These are phyloP conservation scores for Globisporangium paddicum DNA, from an alignment of 352 stramenopile genomes.

Conservation along the genomic window DNA sequence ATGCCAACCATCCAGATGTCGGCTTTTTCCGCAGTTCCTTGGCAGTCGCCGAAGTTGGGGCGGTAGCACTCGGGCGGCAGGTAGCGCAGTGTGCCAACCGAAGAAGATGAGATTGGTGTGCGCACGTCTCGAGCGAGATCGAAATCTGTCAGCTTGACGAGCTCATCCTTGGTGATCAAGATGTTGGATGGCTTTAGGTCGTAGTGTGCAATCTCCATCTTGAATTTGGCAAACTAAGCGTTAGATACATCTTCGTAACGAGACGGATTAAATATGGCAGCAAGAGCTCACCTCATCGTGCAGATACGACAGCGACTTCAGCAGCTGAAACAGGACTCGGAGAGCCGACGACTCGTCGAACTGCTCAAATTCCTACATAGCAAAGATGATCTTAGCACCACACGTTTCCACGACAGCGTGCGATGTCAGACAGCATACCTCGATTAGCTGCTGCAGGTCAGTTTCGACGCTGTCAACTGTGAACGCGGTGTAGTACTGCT, in stretches of 20 bases:
- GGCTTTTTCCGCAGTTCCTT: constrained; percentile 69
- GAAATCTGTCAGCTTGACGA: constrained; percentile 91
- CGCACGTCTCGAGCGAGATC: constrained; percentile 72
- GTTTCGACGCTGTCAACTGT: constrained; percentile 66
- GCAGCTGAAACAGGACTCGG: constrained; percentile 58
- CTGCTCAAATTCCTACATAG: constrained; percentile 40
- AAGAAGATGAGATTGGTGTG: constrained; percentile 50
- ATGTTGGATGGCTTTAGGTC: constrained; percentile 98
- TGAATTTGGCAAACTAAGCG: neutral
- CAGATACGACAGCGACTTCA: constrained; percentile 66
- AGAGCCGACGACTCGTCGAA: constrained; percentile 60
- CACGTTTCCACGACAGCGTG: neutral
- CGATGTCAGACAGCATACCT: constrained; percentile 23
- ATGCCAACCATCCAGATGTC: constrained; percentile 85
- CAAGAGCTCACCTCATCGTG: constrained; percentile 50
- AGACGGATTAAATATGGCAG: neutral
- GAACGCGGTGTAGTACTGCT: constrained; percentile 74
- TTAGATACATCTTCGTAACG: neutral
- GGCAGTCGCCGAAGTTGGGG: constrained; percentile 44
- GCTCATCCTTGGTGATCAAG: constrained; percentile 86
- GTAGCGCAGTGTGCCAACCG: constrained; percentile 70
- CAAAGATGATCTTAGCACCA: neutral
- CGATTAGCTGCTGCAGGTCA: constrained; percentile 71
- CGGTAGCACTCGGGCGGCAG: constrained; percentile 73
- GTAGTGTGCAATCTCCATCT: constrained; percentile 80